phyloP scores from a whole-genome alignment of 345 rosid genomes.

The Garcia nutans region DNA sequence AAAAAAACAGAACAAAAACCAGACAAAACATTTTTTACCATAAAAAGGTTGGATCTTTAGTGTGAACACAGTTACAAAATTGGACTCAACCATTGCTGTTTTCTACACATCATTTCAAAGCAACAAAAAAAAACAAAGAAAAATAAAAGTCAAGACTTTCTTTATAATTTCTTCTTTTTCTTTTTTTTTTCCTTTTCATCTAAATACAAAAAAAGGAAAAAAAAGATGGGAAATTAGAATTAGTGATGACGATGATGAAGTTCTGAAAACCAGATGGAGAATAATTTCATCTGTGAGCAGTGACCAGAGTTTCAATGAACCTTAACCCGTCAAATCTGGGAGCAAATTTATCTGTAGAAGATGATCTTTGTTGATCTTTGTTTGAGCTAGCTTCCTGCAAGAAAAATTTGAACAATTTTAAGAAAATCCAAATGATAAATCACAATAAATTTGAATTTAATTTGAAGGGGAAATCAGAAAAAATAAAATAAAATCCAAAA shows the following conservation, averaged over 20 bases:
- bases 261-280: background rate
- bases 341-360: conserved; percentile 28
- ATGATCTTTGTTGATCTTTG: conserved; percentile 11
- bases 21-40: background rate
- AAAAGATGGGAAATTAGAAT: conserved; percentile 3
- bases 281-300: conserved; percentile 26
- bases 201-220: background rate
- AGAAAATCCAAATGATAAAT: background rate
- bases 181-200: background rate
- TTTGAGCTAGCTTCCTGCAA: conserved; percentile 15
- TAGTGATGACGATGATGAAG: conserved; percentile 1
- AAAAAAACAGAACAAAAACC: background rate
- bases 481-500: background rate
- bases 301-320: conserved; percentile 36
- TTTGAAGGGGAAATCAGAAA: too few relatives aligned
- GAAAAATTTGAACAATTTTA: background rate
- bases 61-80: background rate
- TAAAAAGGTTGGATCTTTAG: background rate
- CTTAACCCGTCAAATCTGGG: conserved; percentile 35
- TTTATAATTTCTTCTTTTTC: background rate
- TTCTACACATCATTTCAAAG: background rate
- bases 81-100: background rate
- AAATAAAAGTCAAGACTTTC: conserved; percentile 10
- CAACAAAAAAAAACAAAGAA: too few relatives aligned
- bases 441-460: background rate